A percentile compares a stretch with the other conserved stretches of the same genome.
These are phyloP conservation scores for Fonsecaea nubica DNA, from an alignment of 2,329 filamentous ascomycete species.

Conservation along the genomic window DNA sequence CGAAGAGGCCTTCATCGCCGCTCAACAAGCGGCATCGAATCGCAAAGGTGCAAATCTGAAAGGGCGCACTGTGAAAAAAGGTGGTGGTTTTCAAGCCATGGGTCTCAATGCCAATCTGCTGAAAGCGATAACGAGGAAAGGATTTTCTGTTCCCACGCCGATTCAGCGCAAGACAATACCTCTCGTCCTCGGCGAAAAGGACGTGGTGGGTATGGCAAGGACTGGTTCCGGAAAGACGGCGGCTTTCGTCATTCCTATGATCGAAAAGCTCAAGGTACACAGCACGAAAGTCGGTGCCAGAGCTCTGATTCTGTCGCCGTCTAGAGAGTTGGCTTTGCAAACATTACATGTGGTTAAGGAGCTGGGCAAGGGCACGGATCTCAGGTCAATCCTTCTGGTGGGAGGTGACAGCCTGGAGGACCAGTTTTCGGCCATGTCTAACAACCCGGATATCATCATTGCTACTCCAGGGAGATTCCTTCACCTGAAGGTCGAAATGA, in stretches of 20 bases:
- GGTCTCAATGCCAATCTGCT: conserved; percentile 81
- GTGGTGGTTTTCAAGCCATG: conserved; percentile 96
- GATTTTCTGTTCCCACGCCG: conserved; percentile 93
- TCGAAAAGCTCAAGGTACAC: conserved; percentile 88
- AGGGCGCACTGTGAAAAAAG: conserved; percentile 87
- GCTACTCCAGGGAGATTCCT: conserved; percentile 95
- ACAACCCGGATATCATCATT: conserved; percentile 96
- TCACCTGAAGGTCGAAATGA: conserved; percentile 97
- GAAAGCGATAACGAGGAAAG: conserved; percentile 90
- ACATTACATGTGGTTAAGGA: conserved; percentile 97
- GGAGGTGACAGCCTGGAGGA: conserved; percentile 96
- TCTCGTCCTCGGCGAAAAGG: conserved; percentile 83
- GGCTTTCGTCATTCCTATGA: conserved; percentile 98
- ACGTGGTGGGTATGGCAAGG: conserved; percentile 98
- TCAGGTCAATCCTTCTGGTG: conserved; percentile 87
- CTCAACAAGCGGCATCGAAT: conserved; percentile 84
- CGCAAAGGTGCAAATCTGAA: conserved; percentile 82
- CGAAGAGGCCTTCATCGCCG: conserved; percentile 90
- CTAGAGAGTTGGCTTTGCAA: conserved; percentile 91
- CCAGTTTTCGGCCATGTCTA: conserved; percentile 89
- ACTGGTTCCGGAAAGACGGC: conserved; percentile 99
- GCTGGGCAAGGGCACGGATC: conserved; percentile 84
- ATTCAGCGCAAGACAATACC: conserved; percentile 98
- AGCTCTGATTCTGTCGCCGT: conserved; percentile 87
- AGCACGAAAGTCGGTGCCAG: conserved; percentile 84